These are phyloP conservation scores for Pythium oligandrum DNA, from an alignment of 352 stramenopile species.

Conservation along the genomic window DNA sequence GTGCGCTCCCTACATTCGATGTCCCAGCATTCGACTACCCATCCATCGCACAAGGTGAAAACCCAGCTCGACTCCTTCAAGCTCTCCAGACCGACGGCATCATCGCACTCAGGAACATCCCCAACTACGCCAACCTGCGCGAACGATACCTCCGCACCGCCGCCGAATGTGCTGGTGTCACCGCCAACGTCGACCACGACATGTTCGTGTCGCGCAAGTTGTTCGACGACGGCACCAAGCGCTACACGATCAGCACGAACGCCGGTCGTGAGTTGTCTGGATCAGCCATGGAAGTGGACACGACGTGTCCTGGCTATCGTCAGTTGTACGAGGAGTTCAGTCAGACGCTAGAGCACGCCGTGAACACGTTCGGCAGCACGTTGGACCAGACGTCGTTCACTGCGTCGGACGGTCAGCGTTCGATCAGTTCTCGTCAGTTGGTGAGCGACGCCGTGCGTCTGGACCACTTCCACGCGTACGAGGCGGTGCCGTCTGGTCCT, in stretches of 20 bases:
- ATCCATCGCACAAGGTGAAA: conserved; percentile 12
- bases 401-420: too few species aligned
- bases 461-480: too few species aligned
- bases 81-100: conserved; percentile 38
- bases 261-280: conserved; percentile 27
- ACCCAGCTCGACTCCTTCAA: conserved; percentile 18
- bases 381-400: too few species aligned
- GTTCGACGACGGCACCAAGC: conserved; percentile 44
- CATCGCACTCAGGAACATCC: conserved; percentile 42
- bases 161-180: conserved; percentile 27
- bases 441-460: too few species aligned
- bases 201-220: conserved; percentile 30
- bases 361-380: too few species aligned
- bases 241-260: conserved; percentile 34
- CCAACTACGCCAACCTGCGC: conserved; percentile 31
- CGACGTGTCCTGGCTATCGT: too few species aligned
- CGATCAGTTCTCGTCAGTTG: too few species aligned
- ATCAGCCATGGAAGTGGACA: too few species aligned
- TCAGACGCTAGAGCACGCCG: too few species aligned
- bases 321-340: too few species aligned
- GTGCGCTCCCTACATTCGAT: conserved; percentile 9
- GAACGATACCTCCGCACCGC: conserved; percentile 31
- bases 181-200: conserved; percentile 14
- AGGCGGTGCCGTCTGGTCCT: too few species aligned
- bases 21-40: conserved; percentile 34